Evolutionary conservation across 345 rosid genomes (phyloP).

Genomic region (Hypericum androsaemum): DNA sequence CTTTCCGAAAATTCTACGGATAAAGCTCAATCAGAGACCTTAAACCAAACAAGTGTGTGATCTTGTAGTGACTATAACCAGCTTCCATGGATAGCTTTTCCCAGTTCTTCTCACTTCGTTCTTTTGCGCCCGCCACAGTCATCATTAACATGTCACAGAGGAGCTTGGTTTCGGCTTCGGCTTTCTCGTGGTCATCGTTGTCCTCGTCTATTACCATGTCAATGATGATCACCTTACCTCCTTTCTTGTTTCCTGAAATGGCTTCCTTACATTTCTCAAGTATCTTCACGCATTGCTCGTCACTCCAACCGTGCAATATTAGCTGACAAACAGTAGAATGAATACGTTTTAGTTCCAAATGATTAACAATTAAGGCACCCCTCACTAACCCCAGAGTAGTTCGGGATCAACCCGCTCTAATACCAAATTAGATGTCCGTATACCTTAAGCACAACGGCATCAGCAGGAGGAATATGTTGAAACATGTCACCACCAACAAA

Average conservation of each 20-base stretch:
- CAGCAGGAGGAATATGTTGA: too few relatives aligned
- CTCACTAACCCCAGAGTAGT: too few relatives aligned
- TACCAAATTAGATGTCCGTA: not conserved
- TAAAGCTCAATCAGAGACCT: conserved; percentile 46
- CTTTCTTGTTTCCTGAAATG: conserved; percentile 10
- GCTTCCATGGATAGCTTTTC: conserved; percentile 23
- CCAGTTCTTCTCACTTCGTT: conserved; percentile 38
- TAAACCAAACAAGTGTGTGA: conserved; percentile 25
- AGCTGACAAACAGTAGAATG: too few relatives aligned
- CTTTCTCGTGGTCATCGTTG: conserved; percentile 18
- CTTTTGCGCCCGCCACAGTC: conserved; percentile 18
- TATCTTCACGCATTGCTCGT: conserved; percentile 40
- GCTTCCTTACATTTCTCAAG: conserved; percentile 34
- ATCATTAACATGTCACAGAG: conserved; percentile 36
- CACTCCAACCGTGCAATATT: conserved; percentile 30
- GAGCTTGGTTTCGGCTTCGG: conserved; percentile 34
- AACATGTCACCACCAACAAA: conserved; percentile 35
- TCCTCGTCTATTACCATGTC: conserved; percentile 27
- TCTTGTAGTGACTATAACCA: conserved; percentile 31
- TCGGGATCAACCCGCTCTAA: too few relatives aligned
- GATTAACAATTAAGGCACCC: too few relatives aligned
- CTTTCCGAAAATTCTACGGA: too few relatives aligned
- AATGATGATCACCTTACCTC: conserved; percentile 29
- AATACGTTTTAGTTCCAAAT: too few relatives aligned
- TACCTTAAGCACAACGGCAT: conserved; percentile 31